These are phyloP conservation scores for Crithidia mellificae DNA, from an alignment of 208 protist species.

Conservation along the genomic window DNA sequence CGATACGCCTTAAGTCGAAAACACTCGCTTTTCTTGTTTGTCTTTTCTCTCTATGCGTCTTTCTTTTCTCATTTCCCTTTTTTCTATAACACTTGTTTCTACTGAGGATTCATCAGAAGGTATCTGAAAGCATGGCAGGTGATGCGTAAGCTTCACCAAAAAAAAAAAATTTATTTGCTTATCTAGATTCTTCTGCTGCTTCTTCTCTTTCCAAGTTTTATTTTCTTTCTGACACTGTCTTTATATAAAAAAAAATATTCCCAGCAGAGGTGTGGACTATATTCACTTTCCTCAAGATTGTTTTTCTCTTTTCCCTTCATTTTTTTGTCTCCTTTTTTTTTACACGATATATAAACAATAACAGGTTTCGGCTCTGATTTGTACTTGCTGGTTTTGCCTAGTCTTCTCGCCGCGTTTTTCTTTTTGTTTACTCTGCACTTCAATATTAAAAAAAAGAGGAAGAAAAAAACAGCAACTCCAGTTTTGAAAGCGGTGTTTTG, in stretches of 20 bases:
- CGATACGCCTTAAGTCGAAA: background rate
- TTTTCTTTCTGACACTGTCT: background rate
- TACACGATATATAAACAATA: background rate
- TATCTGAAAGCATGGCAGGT: background rate
- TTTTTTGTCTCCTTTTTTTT: conserved; percentile 6
- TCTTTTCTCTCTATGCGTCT: background rate
- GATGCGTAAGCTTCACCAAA: conserved; percentile 8
- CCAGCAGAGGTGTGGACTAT: background rate
- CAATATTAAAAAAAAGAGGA: too few relatives aligned
- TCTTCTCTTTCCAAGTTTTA: conserved; percentile 21
- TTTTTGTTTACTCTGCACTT: conserved; percentile 9
- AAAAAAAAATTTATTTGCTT: too few relatives aligned
- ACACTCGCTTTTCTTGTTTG: too few relatives aligned
- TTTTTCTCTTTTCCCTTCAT: conserved; percentile 1
- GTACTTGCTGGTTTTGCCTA: conserved; percentile 1
- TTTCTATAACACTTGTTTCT: background rate
- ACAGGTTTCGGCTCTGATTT: background rate
- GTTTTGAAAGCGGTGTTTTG: too few relatives aligned
- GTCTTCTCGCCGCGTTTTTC: background rate
- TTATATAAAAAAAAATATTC: background rate
- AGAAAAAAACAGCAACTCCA: background rate
- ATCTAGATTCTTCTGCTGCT: conserved; percentile 6
- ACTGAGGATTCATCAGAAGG: background rate
- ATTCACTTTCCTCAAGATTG: background rate
- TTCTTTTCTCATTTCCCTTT: background rate